Evolutionary conservation across 164 flowering plant species (phyloP), one percentile per base, ranked within the genome.

Genomic region (Kalanchoe fedtschenkoi): DNA sequence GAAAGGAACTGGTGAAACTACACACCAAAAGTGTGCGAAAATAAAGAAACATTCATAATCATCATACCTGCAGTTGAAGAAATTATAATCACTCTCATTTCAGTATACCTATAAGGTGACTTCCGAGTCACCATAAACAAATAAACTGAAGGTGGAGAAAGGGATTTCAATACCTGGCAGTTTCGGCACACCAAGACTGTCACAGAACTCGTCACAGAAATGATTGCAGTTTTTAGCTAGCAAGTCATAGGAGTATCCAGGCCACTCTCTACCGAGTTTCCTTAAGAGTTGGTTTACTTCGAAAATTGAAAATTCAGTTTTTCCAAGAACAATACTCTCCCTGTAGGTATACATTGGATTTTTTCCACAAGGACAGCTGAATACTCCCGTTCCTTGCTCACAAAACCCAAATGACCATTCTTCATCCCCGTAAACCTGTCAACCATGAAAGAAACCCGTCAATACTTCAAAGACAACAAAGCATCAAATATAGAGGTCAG

Each of bases 361-460:
- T 72, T 81, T 80, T 64, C 80, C 68, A 43, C 86, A 68, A 46
- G 96, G 91, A 60, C 96, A 92, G 70, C 83, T 80, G 65, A 92
- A 89, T 41, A 92, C 97, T 46, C 98, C 98, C 76, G 80, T 77
- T 64, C 98, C 96, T 66, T 78, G 80, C 51, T 92, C 96, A 75
- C 96, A 92, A 62, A 72, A 91, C 60, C 98, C 98, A 76, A 91
- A 91, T 14, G 98, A 91, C 96, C 96, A 91, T 67, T 91, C 96
- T 10, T 92, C 96, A 29, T 85, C 79, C 64, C 96, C 98, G 70
- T 80, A 86, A 34, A 92, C 85, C 97, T 92, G 79, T 44, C 53
- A 21, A 24, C 4, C 4, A 6, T 5, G 39, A 5, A 37, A 37
- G 0, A 37, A 5, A 37, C 39, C 8, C 39, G 8, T 37, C 39